phyloP scores from a whole-genome alignment of 2,329 filamentous ascomycete genomes.

The Tothia fuscella region DNA sequence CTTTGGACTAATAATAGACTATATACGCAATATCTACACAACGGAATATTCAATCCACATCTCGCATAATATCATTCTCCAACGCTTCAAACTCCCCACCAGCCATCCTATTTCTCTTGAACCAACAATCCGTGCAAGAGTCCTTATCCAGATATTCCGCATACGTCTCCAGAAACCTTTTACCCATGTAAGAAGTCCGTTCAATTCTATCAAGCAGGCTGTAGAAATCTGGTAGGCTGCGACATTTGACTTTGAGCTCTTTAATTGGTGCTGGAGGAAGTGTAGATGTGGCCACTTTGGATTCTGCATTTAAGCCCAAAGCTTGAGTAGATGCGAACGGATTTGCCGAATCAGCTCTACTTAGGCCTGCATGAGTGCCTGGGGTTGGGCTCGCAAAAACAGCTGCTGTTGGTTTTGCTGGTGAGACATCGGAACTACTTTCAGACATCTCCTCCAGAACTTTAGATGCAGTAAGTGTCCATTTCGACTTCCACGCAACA shows the following conservation, averaged over 20 bases:
- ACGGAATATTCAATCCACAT: too few relatives aligned
- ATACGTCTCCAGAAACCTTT: constrained; percentile 18
- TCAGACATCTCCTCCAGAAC: background rate
- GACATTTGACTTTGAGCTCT: constrained; percentile 12
- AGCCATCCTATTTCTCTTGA: too few relatives aligned
- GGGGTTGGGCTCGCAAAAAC: too few relatives aligned
- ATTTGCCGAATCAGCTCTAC: too few relatives aligned
- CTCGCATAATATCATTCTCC: too few relatives aligned
- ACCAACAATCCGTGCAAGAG: constrained; percentile 18
- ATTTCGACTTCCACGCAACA: too few relatives aligned
- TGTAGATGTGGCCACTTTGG: constrained; percentile 8
- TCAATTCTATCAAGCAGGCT: constrained; percentile 18
- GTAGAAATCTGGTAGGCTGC: constrained; percentile 19
- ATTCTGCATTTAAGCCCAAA: background rate
- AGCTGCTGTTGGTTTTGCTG: too few relatives aligned
- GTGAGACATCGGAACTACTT: background rate
- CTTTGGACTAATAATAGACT: too few relatives aligned
- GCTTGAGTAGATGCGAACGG: constrained; percentile 1
- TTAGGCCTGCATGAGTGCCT: too few relatives aligned
- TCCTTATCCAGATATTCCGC: constrained; percentile 18
- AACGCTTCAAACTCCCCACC: too few relatives aligned
- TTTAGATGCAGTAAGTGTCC: background rate
- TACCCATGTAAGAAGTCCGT: constrained; percentile 13
- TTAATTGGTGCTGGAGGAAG: background rate
- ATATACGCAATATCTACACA: too few relatives aligned